Base-by-base conservation (phyloP, 495 filamentous ascomycete genomes). In the Jackrogersella minutella region DNA sequence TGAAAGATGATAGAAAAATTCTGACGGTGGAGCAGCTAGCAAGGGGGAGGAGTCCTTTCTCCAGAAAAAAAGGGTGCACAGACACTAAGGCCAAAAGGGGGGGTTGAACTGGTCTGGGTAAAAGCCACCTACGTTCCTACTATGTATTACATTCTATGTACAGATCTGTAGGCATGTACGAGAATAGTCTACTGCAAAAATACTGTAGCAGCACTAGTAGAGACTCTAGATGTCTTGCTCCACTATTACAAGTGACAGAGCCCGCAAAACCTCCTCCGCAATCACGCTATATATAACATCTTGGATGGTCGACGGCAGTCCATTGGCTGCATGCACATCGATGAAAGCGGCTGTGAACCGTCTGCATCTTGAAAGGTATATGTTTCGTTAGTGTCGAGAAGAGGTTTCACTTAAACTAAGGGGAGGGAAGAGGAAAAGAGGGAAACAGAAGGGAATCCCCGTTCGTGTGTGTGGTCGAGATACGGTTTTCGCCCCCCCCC, bases 291-390 rank as follows among this genome's bases (percentile, higher is more conserved):
- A 60, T 47, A 56, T 62, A 55, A 26, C 26, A 33, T 33, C 37
- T n/a, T 50, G 28, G 24, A 16, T 56, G 44, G 43, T 49, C 14
- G 5, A 49, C 34, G 26, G 47, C 28, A 46, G 36, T 22, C 41
- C 34, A 39, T 43, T 28, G 40, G 55, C 49, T 69, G 60, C 56
- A 69, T 69, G 66, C 66, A 64, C 41, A 31, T 60, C 34, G 66
- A 69, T 64, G 21, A 64, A 69, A 60, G 22, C 51, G 60, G 56
- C 24, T 53, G 34, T 1, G 16, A 49, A 26, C 41, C 55, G 17
- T 17, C 56, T 69, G 60, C 56, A 61, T 55, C n/a, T 55, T 8
- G 31, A 44, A 14, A 51, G 50, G 22, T 9, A 19, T 47, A 43
- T 56, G 39, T 22, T 59, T 49, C 30, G 14, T 52, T 64, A 58